These are phyloP conservation scores for Tirmania nivea DNA, from an alignment of 495 filamentous ascomycete genomes.

Conservation along the genomic window DNA sequence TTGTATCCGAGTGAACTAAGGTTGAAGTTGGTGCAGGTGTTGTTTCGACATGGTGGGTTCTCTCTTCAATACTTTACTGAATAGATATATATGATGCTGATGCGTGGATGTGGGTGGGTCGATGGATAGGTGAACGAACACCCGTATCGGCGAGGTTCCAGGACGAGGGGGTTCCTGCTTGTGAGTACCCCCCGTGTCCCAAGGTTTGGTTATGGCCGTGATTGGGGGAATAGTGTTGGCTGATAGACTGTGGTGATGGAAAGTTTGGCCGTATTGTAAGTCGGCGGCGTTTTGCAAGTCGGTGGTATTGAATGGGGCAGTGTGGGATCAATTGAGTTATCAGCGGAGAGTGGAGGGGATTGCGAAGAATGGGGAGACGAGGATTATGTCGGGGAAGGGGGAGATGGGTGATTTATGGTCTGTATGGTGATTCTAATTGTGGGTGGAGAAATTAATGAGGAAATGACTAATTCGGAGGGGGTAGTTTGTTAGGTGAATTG, in stretches of 20 bases:
- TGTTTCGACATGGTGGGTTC: constrained; percentile 58
- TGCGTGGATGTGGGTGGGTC: constrained; percentile 4
- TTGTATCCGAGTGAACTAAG: constrained; percentile 65
- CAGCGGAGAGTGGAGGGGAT: constrained; percentile 14
- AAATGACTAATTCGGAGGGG: constrained; percentile 23
- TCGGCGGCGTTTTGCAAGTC: constrained; percentile 50
- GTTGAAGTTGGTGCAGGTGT: constrained; percentile 73
- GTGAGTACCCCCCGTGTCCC: constrained; percentile 24
- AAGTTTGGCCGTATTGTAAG: constrained; percentile 83
- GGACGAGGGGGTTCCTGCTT: constrained; percentile 61
- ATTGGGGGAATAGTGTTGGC: background rate
- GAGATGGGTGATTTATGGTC: constrained; percentile 9
- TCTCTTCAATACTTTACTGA: background rate
- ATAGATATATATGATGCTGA: background rate
- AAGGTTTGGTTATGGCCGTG: background rate
- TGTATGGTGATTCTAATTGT: background rate
- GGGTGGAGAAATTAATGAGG: background rate
- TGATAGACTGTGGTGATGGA: background rate
- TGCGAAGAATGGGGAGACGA: constrained; percentile 4
- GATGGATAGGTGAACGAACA: constrained; percentile 49
- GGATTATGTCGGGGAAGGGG: constrained; percentile 1
- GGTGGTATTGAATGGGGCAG: constrained; percentile 33
- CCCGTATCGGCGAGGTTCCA: constrained; percentile 73
- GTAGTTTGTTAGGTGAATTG: constrained; percentile 49
- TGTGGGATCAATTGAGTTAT: constrained; percentile 10